A percentile compares a stretch with the other conserved stretches of the same genome.
Evolutionary conservation across 2,329 filamentous ascomycete genomes (phyloP).

Genomic region (Penicillium sp.): DNA sequence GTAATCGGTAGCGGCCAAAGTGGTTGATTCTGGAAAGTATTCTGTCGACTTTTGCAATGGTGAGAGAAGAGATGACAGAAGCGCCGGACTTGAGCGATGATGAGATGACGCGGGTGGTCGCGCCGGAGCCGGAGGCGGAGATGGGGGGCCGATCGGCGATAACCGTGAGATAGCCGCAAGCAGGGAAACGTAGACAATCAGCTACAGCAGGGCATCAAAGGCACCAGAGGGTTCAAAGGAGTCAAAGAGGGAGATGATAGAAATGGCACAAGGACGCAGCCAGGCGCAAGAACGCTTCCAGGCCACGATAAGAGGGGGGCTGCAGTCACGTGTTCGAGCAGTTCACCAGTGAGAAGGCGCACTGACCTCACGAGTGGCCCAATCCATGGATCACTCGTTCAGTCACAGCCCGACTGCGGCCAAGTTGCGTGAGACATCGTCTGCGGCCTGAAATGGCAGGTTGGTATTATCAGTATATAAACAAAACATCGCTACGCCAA

Average conservation of each 20-base stretch:
- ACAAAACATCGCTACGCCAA: slow-evolving; percentile 16
- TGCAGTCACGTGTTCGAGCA: slow-evolving; percentile 40
- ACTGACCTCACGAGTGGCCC: slow-evolving; percentile 37
- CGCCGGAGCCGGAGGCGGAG: slow-evolving; percentile 19
- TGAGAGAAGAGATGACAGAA: slow-evolving; percentile 2
- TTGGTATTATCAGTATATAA: slow-evolving; percentile 35
- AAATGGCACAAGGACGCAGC: background rate
- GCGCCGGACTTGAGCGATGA: slow-evolving; percentile 1
- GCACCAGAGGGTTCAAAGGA: background rate
- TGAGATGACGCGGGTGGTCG: slow-evolving; percentile 18
- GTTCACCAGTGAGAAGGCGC: slow-evolving; percentile 41
- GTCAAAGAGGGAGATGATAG: background rate
- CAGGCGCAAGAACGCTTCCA: background rate
- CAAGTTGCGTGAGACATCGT: slow-evolving; percentile 30
- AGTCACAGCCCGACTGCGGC: slow-evolving; percentile 27
- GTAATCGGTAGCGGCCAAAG: too few relatives aligned
- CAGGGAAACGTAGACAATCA: slow-evolving; percentile 11
- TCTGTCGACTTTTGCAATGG: background rate
- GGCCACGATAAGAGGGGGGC: slow-evolving; percentile 30
- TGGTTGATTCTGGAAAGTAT: background rate
- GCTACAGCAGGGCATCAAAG: background rate
- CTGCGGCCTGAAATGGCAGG: slow-evolving; percentile 29
- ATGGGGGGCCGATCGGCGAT: slow-evolving; percentile 40
- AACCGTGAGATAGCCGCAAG: slow-evolving; percentile 30
- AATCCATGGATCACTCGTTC: slow-evolving; percentile 7